Percentiles rank a stretch among this genome's conserved stretches.
Conservation (phyloP, 306 rosid genomes). For the Carpinus viminea region DNA sequence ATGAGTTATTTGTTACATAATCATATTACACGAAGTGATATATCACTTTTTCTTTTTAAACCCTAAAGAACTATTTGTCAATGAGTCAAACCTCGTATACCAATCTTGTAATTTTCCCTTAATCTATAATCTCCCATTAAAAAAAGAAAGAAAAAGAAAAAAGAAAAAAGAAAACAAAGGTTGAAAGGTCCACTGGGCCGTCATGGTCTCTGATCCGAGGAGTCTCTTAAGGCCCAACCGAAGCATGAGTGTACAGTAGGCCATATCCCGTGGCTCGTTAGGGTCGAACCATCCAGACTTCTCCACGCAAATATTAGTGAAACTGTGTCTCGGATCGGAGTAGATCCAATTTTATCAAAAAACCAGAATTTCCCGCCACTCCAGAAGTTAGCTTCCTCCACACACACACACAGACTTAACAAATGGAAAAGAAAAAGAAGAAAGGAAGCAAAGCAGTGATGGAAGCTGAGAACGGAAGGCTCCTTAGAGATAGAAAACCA, state of each 20-base stretch:
- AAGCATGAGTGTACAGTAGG: background rate
- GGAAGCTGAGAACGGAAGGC: conserved; percentile 40
- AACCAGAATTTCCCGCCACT: conserved; percentile 9
- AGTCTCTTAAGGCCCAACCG: background rate
- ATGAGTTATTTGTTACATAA: too few species aligned
- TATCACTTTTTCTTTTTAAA: too few species aligned
- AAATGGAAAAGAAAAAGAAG: background rate
- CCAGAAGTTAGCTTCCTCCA: conserved; percentile 16
- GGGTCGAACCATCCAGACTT: background rate
- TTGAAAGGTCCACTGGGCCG: too few species aligned
- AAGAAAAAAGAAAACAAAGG: too few species aligned
- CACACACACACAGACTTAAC: background rate
- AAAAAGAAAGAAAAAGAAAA: too few species aligned
- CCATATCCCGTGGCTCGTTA: background rate
- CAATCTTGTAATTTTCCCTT: too few species aligned
- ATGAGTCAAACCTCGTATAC: too few species aligned
- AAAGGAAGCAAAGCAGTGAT: conserved; percentile 24
- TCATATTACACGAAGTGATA: too few species aligned
- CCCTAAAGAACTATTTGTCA: too few species aligned
- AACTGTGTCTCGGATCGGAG: background rate
- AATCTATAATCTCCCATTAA: background rate
- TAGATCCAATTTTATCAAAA: background rate
- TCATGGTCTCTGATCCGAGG: background rate
- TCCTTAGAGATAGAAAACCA: conserved; percentile 40
- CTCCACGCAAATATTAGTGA: background rate